phyloP scores from a whole-genome alignment of 2,329 filamentous ascomycete genomes.

The Trichoderma hamatum region DNA sequence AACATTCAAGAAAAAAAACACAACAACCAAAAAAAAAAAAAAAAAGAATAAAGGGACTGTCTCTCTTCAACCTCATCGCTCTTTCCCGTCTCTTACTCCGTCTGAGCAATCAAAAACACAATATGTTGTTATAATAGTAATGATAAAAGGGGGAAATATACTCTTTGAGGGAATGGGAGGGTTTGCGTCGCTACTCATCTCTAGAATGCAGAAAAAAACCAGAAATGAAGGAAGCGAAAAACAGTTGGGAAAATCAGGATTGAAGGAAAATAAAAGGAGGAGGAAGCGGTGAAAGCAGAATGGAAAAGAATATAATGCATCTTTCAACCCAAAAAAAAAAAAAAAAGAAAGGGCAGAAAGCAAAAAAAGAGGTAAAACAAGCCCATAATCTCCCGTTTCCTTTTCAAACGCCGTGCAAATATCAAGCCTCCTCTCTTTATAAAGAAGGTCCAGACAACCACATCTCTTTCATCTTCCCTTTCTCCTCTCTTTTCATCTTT shows the following conservation, averaged over 20 bases:
- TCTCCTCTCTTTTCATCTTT: neutral
- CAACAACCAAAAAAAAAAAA: conserved; percentile 14
- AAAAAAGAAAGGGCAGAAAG: conserved; percentile 31
- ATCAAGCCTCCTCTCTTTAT: conserved; percentile 29
- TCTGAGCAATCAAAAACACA: conserved; percentile 1
- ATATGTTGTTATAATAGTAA: conserved; percentile 12
- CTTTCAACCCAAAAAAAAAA: conserved; percentile 29
- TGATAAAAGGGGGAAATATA: conserved; percentile 20
- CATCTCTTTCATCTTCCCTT: conserved; percentile 8
- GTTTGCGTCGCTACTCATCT: conserved; percentile 36
- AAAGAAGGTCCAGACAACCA: conserved; percentile 30
- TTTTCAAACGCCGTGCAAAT: conserved; percentile 43
- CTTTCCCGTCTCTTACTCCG: conserved; percentile 5
- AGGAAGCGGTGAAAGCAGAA: conserved; percentile 26
- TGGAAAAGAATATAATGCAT: conserved; percentile 32
- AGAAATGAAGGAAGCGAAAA: conserved; percentile 30
- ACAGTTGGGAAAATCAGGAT: conserved; percentile 23
- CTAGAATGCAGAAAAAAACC: conserved; percentile 34
- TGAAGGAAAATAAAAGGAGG: conserved; percentile 31
- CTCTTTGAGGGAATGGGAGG: conserved; percentile 35
- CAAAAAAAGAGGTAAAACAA: conserved; percentile 30
- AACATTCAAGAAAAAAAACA: conserved; percentile 10
- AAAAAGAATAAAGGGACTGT: conserved; percentile 13
- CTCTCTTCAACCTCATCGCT: neutral
- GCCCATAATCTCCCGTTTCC: conserved; percentile 28